phyloP scores from a whole-genome alignment of 495 filamentous ascomycete species.

The Xylaria longipes region DNA sequence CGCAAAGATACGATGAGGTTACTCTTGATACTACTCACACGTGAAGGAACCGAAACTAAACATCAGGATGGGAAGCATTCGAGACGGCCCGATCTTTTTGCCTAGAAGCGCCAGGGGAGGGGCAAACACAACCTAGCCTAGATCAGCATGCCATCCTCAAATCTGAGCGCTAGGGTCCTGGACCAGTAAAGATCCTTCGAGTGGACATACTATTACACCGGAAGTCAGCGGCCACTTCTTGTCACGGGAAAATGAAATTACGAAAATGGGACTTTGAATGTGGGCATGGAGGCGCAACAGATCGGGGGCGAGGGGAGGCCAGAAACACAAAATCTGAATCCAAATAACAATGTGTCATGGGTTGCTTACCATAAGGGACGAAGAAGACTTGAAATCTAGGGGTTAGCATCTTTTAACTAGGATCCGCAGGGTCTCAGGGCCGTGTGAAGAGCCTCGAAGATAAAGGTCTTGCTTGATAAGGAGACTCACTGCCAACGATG shows the following conservation, averaged over 20 bases:
- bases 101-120: constrained; percentile 71
- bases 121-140: constrained; percentile 61
- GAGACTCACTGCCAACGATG: constrained; percentile 57
- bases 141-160: not conserved
- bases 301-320: not conserved
- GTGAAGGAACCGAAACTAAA: constrained; percentile 68
- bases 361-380: constrained; percentile 62
- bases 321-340: not conserved
- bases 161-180: not conserved
- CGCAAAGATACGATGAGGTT: not conserved
- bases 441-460: not conserved
- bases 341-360: not conserved
- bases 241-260: not conserved
- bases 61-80: constrained; percentile 73
- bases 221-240: not conserved
- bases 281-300: not conserved
- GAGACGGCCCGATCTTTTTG: constrained; percentile 69
- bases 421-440: not conserved
- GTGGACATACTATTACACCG: constrained; percentile 14
- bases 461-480: not conserved
- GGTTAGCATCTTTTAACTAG: constrained; percentile 2
- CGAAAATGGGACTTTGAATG: not conserved
- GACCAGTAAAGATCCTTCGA: not conserved
- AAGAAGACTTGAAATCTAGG: constrained; percentile 61
- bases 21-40: constrained; percentile 9